These are phyloP conservation scores for Penstemon newberryi DNA, from an alignment of 257 asterid species.

Conservation along the genomic window DNA sequence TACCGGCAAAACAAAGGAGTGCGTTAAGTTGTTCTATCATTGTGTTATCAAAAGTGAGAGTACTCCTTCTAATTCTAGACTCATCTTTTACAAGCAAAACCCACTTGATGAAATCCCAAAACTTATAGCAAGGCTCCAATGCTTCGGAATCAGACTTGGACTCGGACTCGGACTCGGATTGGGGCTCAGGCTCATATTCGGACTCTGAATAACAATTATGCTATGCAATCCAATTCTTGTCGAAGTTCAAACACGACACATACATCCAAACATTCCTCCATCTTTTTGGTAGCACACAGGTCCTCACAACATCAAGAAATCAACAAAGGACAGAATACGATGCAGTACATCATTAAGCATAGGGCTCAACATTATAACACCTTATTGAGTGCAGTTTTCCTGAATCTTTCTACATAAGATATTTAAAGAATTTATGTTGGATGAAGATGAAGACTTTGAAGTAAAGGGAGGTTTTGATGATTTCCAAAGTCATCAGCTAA, in stretches of 20 bases:
- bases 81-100: constrained; percentile 16
- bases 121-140: constrained; percentile 6
- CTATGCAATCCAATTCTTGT: neutral
- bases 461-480: too few relatives aligned
- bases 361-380: too few relatives aligned
- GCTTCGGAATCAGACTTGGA: neutral
- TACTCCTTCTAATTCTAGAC: constrained; percentile 22
- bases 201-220: too few relatives aligned
- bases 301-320: constrained; percentile 28
- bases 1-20: constrained; percentile 22
- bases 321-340: constrained; percentile 22
- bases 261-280: constrained; percentile 32
- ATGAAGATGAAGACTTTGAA: too few relatives aligned
- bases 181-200: too few relatives aligned
- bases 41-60: constrained; percentile 2
- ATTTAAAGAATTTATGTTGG: too few relatives aligned
- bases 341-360: neutral
- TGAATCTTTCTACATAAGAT: too few relatives aligned
- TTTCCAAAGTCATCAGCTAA: too few relatives aligned
- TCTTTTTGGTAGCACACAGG: constrained; percentile 28
- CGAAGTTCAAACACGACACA: constrained; percentile 27
- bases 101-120: constrained; percentile 33
- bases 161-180: too few relatives aligned
- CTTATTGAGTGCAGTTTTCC: too few relatives aligned
- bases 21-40: constrained; percentile 10